Evolutionary conservation across 2,329 filamentous ascomycete genomes (phyloP).

Genomic region (Aspergillus ochraceus): DNA sequence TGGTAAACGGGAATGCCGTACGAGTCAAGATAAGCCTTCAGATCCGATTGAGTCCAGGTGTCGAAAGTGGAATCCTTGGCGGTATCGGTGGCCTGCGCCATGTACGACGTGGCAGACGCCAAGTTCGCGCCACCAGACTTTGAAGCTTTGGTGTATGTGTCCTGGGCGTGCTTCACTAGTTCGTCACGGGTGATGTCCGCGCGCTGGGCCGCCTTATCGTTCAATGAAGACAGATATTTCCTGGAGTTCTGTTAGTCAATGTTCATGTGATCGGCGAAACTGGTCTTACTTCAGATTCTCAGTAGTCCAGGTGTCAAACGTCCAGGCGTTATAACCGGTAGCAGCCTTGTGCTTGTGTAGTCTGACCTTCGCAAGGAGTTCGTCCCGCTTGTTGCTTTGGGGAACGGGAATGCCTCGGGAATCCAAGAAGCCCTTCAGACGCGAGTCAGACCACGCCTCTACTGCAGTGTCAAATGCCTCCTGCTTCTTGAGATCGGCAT

Average conservation of each 20-base stretch:
- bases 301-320: conserved; percentile 73
- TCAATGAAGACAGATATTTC: conserved; percentile 51
- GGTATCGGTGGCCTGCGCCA: conserved; percentile 63
- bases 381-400: conserved; percentile 68
- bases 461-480: conserved; percentile 67
- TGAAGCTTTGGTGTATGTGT: conserved; percentile 48
- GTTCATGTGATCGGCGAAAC: no score
- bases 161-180: conserved; percentile 59
- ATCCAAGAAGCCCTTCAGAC: conserved; percentile 76
- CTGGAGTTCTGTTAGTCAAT: conserved; percentile 25
- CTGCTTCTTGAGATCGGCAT: conserved; percentile 60
- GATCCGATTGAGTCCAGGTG: conserved; percentile 68
- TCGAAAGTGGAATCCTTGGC: conserved; percentile 69
- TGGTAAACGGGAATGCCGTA: conserved; percentile 71
- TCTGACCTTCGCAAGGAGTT: conserved; percentile 73
- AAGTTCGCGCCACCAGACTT: conserved; percentile 47
- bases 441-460: conserved; percentile 69
- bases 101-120: conserved; percentile 70
- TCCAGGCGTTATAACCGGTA: conserved; percentile 70
- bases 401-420: conserved; percentile 74
- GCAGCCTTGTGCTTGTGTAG: conserved; percentile 70
- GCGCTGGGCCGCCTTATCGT: conserved; percentile 59
- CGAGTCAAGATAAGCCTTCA: conserved; percentile 77
- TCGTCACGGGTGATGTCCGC: conserved; percentile 70
- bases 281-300: conserved; percentile 64